Evolutionary conservation across 768 basidiomycete species (phyloP).

Genomic region (Neoboletus brunneissimus): DNA sequence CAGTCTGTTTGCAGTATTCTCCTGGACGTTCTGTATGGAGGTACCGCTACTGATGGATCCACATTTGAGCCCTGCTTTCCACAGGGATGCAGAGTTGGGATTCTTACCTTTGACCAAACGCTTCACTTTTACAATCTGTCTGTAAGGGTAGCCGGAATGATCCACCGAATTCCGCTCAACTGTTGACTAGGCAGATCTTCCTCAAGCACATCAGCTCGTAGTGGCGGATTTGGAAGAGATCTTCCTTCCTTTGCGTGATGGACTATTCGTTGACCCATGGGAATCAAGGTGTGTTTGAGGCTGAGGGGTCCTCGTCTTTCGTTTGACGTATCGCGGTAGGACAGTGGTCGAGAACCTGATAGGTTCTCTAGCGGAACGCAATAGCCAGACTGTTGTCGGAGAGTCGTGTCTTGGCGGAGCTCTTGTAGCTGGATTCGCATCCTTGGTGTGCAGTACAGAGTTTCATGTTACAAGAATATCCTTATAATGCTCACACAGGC

Average conservation of each 20-base stretch:
- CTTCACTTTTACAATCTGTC: conserved; percentile 89
- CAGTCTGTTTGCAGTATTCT: conserved; percentile 62
- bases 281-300: conserved; percentile 58
- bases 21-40: conserved; percentile 62
- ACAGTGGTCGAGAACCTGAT: conserved; percentile 65
- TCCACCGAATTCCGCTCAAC: conserved; percentile 17
- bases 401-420: conserved; percentile 78
- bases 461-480: conserved; percentile 12
- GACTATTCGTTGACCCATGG: conserved; percentile 72
- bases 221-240: conserved; percentile 91
- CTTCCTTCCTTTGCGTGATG: conserved; percentile 71
- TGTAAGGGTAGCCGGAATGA: conserved; percentile 45
- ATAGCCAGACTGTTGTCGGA: conserved; percentile 43
- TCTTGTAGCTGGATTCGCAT: conserved; percentile 66
- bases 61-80: conserved; percentile 52
- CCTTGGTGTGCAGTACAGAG: conserved; percentile 50
- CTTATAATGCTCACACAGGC: conserved; percentile 37
- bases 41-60: conserved; percentile 39
- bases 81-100: conserved; percentile 55
- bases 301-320: not conserved
- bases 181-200: conserved; percentile 40
- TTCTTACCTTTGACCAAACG: conserved; percentile 77
- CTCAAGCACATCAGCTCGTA: conserved; percentile 66
- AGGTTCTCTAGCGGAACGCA: conserved; percentile 58
- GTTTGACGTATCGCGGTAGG: conserved; percentile 36